Conservation (phyloP, 1,139 yeast species). For the Suhomyces bribrorum region DNA sequence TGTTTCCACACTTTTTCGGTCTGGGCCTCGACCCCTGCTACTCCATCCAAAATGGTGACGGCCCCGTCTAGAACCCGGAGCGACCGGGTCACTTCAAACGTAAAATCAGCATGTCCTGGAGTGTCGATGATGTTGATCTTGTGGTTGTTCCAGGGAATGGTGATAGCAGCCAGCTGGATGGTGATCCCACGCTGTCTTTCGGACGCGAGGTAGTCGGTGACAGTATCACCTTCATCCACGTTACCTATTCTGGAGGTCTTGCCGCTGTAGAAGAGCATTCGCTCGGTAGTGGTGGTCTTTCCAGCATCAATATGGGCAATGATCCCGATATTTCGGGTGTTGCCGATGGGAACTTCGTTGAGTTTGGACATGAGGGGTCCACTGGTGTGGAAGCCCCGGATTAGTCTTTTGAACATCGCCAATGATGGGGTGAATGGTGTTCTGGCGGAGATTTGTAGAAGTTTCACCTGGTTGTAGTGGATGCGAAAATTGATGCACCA, state of each 20-base stretch:
- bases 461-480: no score
- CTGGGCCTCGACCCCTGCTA: constrained; percentile 98
- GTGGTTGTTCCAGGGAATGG: constrained; percentile 80
- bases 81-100: constrained; percentile 90
- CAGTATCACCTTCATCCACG: constrained; percentile 96
- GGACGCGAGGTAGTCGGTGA: constrained; percentile 87
- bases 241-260: constrained; percentile 80
- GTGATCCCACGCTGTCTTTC: constrained; percentile 95
- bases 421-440: not conserved
- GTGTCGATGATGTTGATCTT: constrained; percentile 89
- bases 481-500: no score
- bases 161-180: constrained; percentile 93
- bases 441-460: not conserved
- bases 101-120: constrained; percentile 98
- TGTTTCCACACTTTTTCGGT: constrained; percentile 97
- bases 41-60: constrained; percentile 89
- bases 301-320: constrained; percentile 93
- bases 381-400: constrained; percentile 5
- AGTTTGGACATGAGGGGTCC: constrained; percentile 18
- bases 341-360: constrained; percentile 29
- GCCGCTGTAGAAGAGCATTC: constrained; percentile 89
- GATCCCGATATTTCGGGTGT: constrained; percentile 72
- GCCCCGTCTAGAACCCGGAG: constrained; percentile 91
- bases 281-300: constrained; percentile 84
- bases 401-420: not conserved